Evolutionary conservation across 2,329 filamentous ascomycete species (phyloP).

Genomic region (Diaporthe aspalathi): DNA sequence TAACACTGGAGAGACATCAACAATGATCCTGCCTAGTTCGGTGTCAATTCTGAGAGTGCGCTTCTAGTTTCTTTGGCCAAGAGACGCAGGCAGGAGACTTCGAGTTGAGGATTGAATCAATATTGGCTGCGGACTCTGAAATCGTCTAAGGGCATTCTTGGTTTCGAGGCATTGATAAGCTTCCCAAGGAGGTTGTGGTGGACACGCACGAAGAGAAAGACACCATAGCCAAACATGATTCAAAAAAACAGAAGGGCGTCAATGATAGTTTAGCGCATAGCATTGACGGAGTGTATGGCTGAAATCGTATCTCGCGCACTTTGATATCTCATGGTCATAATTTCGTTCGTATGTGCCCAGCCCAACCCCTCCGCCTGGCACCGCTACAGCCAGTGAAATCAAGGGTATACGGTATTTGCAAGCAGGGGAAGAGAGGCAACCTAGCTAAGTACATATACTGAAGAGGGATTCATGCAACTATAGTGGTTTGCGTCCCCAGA

Average conservation of each 20-base stretch:
- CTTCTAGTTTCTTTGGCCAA: constrained; percentile 6
- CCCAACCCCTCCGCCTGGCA: not conserved
- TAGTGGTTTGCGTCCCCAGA: constrained; percentile 47
- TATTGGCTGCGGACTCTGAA: constrained; percentile 5
- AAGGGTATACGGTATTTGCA: constrained; percentile 2
- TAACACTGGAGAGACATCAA: no score
- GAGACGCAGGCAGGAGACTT: constrained; percentile 16
- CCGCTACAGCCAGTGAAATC: not conserved
- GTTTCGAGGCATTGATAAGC: not conserved
- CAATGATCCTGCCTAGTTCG: no score
- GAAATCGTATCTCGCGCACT: not conserved
- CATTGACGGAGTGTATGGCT: not conserved
- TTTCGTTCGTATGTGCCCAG: not conserved
- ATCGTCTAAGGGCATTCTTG: not conserved
- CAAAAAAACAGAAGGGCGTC: not conserved
- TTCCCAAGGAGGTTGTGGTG: not conserved
- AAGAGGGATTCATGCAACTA: not conserved
- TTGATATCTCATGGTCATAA: constrained; percentile 5
- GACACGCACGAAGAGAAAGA: no score
- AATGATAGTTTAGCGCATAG: not conserved
- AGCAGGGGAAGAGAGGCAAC: not conserved
- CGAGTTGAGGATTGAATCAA: not conserved
- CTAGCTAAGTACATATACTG: not conserved
- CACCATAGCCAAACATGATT: not conserved
- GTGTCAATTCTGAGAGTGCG: not conserved